These are phyloP conservation scores for Thuja plicata DNA, from an alignment of 83 land plant genomes.

Conservation along the genomic window DNA sequence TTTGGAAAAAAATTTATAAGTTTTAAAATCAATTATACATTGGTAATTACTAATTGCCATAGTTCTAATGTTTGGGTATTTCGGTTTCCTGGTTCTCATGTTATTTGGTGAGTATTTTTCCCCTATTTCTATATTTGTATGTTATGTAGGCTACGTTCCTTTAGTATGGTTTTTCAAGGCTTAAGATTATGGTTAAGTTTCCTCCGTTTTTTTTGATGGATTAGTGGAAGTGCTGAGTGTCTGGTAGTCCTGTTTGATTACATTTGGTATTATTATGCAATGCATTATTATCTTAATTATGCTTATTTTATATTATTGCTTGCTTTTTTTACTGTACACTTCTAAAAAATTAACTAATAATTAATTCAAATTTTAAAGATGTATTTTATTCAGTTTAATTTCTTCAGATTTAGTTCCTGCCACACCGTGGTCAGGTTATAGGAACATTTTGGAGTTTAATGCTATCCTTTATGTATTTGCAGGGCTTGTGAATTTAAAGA, in stretches of 20 bases:
- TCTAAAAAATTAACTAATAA: neutral
- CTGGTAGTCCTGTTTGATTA: neutral
- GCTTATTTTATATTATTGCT: neutral
- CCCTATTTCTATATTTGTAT: neutral
- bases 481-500: conserved; percentile 68
- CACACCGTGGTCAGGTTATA: neutral
- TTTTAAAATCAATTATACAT: neutral
- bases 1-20: neutral
- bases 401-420: neutral
- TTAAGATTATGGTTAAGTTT: neutral
- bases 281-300: neutral
- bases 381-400: neutral
- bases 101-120: neutral
- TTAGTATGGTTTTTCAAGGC: neutral
- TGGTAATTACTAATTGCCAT: neutral
- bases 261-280: neutral
- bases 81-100: neutral
- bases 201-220: neutral
- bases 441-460: neutral
- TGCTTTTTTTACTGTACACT: neutral
- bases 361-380: neutral
- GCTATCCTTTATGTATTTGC: conserved; percentile 15
- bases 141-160: neutral
- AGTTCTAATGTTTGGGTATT: neutral
- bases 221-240: neutral